Evolutionary conservation across 495 filamentous ascomycete species (phyloP).

Genomic region (Talaromyces liani): DNA sequence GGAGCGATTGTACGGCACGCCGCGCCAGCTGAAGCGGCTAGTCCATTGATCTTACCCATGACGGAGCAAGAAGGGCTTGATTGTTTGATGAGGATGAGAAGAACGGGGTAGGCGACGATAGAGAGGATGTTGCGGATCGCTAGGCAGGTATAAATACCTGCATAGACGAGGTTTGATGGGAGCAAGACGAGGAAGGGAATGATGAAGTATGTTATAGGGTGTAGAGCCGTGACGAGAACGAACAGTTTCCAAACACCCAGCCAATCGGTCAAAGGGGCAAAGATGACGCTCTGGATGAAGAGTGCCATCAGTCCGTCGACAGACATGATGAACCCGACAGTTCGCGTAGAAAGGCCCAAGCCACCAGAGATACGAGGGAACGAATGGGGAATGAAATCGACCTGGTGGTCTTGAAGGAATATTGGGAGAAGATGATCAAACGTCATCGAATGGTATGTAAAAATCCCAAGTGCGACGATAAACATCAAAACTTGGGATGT

Average conservation of each 20-base stretch:
- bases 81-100: slow-evolving; percentile 80
- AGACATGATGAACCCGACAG: slow-evolving; percentile 73
- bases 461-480: slow-evolving; percentile 66
- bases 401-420: slow-evolving; percentile 63
- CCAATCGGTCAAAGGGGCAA: slow-evolving; percentile 60
- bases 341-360: slow-evolving; percentile 61
- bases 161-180: slow-evolving; percentile 47
- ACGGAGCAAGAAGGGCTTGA: slow-evolving; percentile 58
- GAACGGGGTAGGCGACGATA: slow-evolving; percentile 69
- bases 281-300: slow-evolving; percentile 68
- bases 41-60: slow-evolving; percentile 73
- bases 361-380: slow-evolving; percentile 62
- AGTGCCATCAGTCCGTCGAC: slow-evolving; percentile 74
- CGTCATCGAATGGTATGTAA: slow-evolving; percentile 84
- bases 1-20: slow-evolving; percentile 70
- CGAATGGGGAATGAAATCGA: slow-evolving; percentile 16
- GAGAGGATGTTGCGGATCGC: slow-evolving; percentile 66
- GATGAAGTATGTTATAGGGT: slow-evolving; percentile 68
- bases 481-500: slow-evolving; percentile 61
- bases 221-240: slow-evolving; percentile 62
- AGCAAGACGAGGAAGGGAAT: slow-evolving; percentile 63
- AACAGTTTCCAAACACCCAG: slow-evolving; percentile 72
- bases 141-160: slow-evolving; percentile 68
- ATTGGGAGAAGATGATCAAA: slow-evolving; percentile 81
- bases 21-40: slow-evolving; percentile 72